phyloP scores from a whole-genome alignment of 441 rosid genomes.

The Adansonia rubrostipa region DNA sequence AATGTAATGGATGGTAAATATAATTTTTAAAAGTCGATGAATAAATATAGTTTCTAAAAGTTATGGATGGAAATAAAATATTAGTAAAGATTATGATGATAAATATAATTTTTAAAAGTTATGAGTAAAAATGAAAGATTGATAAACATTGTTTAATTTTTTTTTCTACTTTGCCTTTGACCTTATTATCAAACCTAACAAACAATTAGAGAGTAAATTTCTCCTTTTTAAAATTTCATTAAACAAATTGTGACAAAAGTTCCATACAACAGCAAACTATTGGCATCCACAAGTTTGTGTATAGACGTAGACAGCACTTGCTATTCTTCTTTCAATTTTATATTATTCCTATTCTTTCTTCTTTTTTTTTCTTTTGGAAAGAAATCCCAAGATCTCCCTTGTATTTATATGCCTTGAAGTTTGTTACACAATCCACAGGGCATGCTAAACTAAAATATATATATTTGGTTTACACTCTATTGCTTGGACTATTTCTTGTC shows the following conservation, averaged over 20 bases:
- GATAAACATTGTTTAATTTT: too few species aligned
- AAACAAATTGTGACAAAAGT: slow-evolving; percentile 15
- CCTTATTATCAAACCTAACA: slow-evolving; percentile 14
- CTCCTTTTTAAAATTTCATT: slow-evolving; percentile 1
- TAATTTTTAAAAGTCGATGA: too few species aligned
- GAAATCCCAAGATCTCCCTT: slow-evolving; percentile 8
- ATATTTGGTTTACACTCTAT: background rate
- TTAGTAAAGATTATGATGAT: too few species aligned
- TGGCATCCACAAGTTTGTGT: slow-evolving; percentile 36
- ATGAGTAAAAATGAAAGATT: too few species aligned
- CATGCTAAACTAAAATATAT: background rate
- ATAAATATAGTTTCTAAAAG: too few species aligned
- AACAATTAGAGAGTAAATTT: background rate
- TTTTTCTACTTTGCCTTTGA: background rate
- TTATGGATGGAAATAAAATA: too few species aligned
- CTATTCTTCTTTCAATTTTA: slow-evolving; percentile 19
- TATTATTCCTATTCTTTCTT: slow-evolving; percentile 32
- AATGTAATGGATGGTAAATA: too few species aligned
- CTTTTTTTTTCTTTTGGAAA: background rate
- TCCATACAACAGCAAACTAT: slow-evolving; percentile 10
- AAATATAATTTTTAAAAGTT: too few species aligned
- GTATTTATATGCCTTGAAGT: slow-evolving; percentile 37
- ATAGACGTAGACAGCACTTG: slow-evolving; percentile 37
- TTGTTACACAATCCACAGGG: slow-evolving; percentile 29
- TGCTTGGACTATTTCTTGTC: slow-evolving; percentile 28